Evolutionary conservation across 306 rosid genomes (phyloP), one percentile per base, ranked within the genome.

Genomic region (Morella rubra): DNA sequence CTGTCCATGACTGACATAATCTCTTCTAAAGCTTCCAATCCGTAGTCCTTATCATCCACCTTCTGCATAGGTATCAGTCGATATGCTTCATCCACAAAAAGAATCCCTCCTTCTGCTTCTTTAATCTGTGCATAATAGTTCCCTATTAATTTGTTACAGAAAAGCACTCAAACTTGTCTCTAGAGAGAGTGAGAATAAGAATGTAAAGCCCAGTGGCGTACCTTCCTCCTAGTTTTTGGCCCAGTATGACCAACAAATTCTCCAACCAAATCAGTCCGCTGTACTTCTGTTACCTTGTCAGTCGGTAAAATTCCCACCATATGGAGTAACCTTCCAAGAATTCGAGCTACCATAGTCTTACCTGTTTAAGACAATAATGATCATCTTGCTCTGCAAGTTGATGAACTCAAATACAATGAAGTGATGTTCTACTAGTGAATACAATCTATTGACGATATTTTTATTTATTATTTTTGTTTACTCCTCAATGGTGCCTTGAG

Each of bases 201-300:
- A 41, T 10, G 1, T 66, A 66, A 42, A 66, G 51, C 51, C 32
- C 45, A 64, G 64, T 2, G 65, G 10, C 70, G 45, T 80, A 96
- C 98, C 98, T 87, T 96, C 65, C 87, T 87, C 84, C 98, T 88
- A 73, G 99, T 91, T 82, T 96, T 92, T 4, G 98, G 98, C 77
- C 99, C 99, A 13, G 99, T 96, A 54, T 96, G 99, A 77, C 99
- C 99, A 41, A 96, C 97, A 81, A 91, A 93, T 77, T 96, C 99
- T 19, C 98, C 99, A 56, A 96, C 98, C 86, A 96, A 90, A 81
- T 96, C 99, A 4, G 99, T 96, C 12, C 99, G 84, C 75, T 93
- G 99, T 47, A 96, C 99, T 83, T 96, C 99, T 27, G 96, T 96
- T 77, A 96, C 99, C 81, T 79, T 89, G 77, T 96, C 89, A 1